Conservation (phyloP, 345 rosid genomes). For the Hibiscus tridactylites region DNA sequence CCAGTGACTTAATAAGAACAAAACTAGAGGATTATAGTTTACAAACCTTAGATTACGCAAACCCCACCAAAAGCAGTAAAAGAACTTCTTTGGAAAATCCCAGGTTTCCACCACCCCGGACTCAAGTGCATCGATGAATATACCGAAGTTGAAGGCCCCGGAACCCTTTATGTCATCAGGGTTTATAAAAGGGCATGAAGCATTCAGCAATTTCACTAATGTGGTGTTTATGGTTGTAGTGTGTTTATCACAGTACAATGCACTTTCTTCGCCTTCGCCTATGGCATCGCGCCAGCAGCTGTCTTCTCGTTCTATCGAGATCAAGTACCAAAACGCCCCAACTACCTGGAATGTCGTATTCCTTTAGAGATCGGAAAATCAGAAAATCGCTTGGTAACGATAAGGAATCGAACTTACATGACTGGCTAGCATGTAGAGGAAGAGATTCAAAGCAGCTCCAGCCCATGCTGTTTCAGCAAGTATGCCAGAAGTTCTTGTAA, state of each 20-base stretch:
- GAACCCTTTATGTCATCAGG: conserved; percentile 28
- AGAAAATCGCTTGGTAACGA: neutral
- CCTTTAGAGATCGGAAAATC: neutral
- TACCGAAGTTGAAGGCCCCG: conserved; percentile 57
- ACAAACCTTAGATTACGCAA: conserved; percentile 74
- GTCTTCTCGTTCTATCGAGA: conserved; percentile 51
- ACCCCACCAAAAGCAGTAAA: no score
- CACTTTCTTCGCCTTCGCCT: neutral
- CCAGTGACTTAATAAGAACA: neutral
- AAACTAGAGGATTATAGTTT: neutral
- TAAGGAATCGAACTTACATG: conserved; percentile 23
- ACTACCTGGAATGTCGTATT: conserved; percentile 31
- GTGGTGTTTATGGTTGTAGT: neutral
- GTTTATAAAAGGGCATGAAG: conserved; percentile 28
- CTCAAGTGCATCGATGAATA: conserved; percentile 53
- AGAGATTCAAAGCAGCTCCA: conserved; percentile 49
- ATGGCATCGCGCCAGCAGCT: conserved; percentile 52
- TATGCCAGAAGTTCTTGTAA: conserved; percentile 59
- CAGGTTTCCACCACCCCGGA: conserved; percentile 38
- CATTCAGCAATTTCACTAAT: conserved; percentile 8
- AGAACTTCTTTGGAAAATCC: conserved; percentile 39
- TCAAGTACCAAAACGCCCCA: conserved; percentile 78
- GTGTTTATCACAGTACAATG: conserved; percentile 28
- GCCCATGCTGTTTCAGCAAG: conserved; percentile 73
- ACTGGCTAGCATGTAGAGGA: no score